These are phyloP conservation scores for Ustilago vetiveriae DNA, from an alignment of 1,284 basidiomycete genomes.

Conservation along the genomic window DNA sequence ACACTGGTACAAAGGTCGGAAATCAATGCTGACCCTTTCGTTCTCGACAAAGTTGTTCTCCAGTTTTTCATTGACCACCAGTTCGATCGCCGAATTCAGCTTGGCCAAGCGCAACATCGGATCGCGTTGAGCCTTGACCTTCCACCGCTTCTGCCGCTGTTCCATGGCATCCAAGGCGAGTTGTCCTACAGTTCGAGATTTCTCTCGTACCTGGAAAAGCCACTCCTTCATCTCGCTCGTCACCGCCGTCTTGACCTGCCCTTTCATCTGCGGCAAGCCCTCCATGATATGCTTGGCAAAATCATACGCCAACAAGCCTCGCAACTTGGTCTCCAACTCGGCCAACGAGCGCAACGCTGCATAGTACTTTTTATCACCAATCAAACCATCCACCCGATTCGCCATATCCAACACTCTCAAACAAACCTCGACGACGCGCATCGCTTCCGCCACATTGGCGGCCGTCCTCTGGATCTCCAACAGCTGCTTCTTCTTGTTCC, in stretches of 20 bases:
- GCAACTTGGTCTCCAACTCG: conserved; percentile 80
- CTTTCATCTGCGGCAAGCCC: conserved; percentile 86
- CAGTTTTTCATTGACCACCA: conserved; percentile 90
- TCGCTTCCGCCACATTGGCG: conserved; percentile 92
- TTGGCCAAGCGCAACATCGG: conserved; percentile 74
- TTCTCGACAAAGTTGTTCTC: conserved; percentile 94
- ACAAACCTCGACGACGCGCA: conserved; percentile 91
- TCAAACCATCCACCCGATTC: conserved; percentile 91
- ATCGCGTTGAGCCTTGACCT: conserved; percentile 66
- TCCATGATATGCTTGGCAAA: conserved; percentile 91
- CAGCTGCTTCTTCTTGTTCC: conserved; percentile 57
- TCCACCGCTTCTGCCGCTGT: conserved; percentile 83
- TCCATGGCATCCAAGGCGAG: conserved; percentile 93
- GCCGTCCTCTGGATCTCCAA: conserved; percentile 91
- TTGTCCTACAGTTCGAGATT: conserved; percentile 84
- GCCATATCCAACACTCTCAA: conserved; percentile 91
- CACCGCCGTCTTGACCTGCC: conserved; percentile 89
- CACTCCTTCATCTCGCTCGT: conserved; percentile 96
- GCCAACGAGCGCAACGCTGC: conserved; percentile 75
- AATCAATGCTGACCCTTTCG: conserved; percentile 86
- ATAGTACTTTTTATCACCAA: conserved; percentile 90
- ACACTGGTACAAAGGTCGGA: conserved; percentile 93
- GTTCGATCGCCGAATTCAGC: conserved; percentile 92
- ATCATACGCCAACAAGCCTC: conserved; percentile 83
- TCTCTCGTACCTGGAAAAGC: conserved; percentile 92